A percentile compares a stretch with the other conserved stretches of the same genome.
Evolutionary conservation across 345 rosid species (phyloP).

Genomic region (Orychophragmus violaceus): DNA sequence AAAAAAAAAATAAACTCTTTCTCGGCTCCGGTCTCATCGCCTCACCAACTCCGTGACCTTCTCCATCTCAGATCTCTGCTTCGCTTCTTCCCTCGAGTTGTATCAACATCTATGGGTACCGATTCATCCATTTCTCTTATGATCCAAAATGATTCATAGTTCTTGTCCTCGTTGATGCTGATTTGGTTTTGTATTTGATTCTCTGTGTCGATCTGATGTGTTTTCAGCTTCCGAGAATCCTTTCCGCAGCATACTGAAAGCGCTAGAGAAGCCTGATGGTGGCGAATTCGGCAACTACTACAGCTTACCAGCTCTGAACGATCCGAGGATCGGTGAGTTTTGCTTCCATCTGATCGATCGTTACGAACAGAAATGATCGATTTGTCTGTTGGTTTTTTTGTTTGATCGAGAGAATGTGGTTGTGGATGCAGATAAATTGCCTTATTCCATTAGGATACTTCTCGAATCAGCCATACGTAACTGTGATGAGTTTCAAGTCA

Average conservation of each 20-base stretch:
- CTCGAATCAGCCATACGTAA: constrained; percentile 95
- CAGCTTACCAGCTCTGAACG: constrained; percentile 87
- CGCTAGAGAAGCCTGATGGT: constrained; percentile 69
- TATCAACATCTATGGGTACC: constrained; percentile 11
- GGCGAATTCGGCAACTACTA: constrained; percentile 95
- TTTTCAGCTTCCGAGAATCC: constrained; percentile 86
- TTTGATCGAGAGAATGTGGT: constrained; percentile 1
- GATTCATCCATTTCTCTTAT: not conserved
- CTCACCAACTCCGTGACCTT: constrained; percentile 11
- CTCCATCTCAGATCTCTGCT: constrained; percentile 19
- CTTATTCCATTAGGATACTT: constrained; percentile 88
- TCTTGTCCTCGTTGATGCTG: not conserved
- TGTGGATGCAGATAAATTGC: constrained; percentile 61
- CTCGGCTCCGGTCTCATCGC: not conserved
- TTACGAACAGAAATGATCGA: not conserved
- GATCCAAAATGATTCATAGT: not conserved
- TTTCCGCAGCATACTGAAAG: constrained; percentile 36
- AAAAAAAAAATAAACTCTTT: too few relatives aligned
- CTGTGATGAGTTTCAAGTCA: constrained; percentile 96
- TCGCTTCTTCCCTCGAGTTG: not conserved
- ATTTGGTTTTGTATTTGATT: not conserved
- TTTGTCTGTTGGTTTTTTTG: not conserved
- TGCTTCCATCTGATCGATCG: not conserved
- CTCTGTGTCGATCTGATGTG: constrained; percentile 6
- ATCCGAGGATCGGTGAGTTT: constrained; percentile 82